Base-by-base conservation (phyloP, 495 filamentous ascomycete species). In the Annulohypoxylon moriforme region DNA sequence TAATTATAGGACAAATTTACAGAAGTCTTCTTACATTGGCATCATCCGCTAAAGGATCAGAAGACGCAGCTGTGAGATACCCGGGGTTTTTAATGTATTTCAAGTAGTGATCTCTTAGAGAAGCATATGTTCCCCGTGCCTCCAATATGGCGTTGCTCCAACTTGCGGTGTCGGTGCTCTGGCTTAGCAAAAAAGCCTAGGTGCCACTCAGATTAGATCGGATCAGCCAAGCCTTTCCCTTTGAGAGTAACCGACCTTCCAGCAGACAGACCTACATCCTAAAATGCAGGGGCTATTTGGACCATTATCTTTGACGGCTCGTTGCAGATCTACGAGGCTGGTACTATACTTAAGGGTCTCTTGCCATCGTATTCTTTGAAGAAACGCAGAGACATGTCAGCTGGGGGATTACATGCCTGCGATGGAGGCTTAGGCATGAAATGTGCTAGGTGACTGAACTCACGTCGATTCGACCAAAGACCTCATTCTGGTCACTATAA, bases 11-110 rank as follows among this genome's bases (percentile, higher is more conserved):
- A 34, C n/a, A 22, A n/a, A 5, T 18, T 47, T 14, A 9, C 14
- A 22, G 53, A 38, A 38, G 29, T 47, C 31, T 29, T 66, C 86
- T 84, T 87, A 95, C 94, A 80, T 93, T 85, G 52, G 91, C 86
- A 79, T 93, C 93, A 67, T 97, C 95, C 64, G 92, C 90, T 67
- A 99, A 83, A 3, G 96, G 96, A 79, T 99, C 96, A 14, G 89
- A 79, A 14, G 87, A 71, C 10, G 81, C 85, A 20, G 88, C 89
- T n/a, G 88, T 86, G 49, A 96, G 77, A 75, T 92, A 89, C 69
- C 96, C 91, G 6, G 92, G 92, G 62, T 96, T 89, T 33, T 94
- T 89, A 69, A 96, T 92, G 64, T 88, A 91, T 72, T 88, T 88
- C 53, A 97, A 80, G 73, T 94, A 91, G 74, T 93, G 91, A 2